phyloP scores from a whole-genome alignment of 2,329 filamentous ascomycete species.

The Thielaviopsis ethacetica region DNA sequence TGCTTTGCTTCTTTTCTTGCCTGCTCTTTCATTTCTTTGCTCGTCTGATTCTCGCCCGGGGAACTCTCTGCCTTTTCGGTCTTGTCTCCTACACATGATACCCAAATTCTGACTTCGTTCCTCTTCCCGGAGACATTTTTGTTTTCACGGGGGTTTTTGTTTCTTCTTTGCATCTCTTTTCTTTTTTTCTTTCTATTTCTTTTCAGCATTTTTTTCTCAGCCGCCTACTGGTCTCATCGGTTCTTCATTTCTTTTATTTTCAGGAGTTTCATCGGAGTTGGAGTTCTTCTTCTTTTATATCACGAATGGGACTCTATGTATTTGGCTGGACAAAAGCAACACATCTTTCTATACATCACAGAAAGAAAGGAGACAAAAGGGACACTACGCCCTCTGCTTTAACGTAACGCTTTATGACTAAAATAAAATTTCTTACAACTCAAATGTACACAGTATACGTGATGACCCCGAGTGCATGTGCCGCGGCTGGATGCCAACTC shows the following conservation, averaged over 20 bases:
- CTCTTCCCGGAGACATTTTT: neutral
- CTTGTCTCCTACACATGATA: neutral
- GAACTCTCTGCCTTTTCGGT: neutral
- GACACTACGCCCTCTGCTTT: neutral
- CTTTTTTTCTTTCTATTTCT: neutral
- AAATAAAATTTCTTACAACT: neutral
- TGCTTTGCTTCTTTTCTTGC: constrained; percentile 2
- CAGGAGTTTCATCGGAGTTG: too few relatives aligned
- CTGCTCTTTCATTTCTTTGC: neutral
- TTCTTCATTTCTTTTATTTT: too few relatives aligned
- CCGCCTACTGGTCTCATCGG: too few relatives aligned
- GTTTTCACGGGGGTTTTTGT: neutral
- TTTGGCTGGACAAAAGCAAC: neutral
- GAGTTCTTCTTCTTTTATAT: too few relatives aligned
- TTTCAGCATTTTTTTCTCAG: too few relatives aligned
- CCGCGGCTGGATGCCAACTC: neutral
- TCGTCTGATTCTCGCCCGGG: neutral
- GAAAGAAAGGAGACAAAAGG: neutral
- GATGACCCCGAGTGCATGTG: too few relatives aligned
- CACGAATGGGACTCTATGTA: neutral
- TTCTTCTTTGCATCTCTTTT: neutral
- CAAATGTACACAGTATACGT: too few relatives aligned
- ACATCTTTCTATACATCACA: neutral
- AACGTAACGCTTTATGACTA: neutral
- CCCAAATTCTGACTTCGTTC: neutral